Percentiles rank a stretch among this genome's conserved stretches.
phyloP scores from a whole-genome alignment of 345 rosid genomes.

The Kernera saxatilis region DNA sequence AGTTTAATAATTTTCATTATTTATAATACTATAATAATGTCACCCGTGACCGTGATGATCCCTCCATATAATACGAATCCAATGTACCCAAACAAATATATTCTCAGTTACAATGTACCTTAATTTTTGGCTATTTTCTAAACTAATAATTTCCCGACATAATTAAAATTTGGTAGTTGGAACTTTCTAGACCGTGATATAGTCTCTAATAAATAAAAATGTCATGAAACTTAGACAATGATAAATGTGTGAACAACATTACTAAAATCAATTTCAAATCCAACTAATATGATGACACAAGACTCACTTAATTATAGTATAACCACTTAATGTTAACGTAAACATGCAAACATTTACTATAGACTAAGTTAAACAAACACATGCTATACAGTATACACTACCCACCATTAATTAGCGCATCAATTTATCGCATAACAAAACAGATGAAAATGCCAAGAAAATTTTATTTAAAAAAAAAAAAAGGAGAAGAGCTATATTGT shows the following conservation, averaged over 20 bases:
- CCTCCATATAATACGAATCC: not conserved
- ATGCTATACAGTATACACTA: not conserved
- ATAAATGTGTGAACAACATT: not conserved
- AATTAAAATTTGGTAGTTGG: not conserved
- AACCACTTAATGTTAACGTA: not conserved
- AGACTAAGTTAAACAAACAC: no score
- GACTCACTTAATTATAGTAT: no score
- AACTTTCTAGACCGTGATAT: not conserved
- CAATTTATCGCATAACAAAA: not conserved
- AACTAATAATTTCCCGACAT: not conserved
- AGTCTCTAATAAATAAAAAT: not conserved
- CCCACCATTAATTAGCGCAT: not conserved
- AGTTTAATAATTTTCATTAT: not conserved
- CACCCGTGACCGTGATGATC: not conserved
- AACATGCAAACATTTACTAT: no score
- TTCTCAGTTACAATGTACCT: not conserved
- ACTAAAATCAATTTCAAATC: not conserved
- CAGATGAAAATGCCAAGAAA: not conserved
- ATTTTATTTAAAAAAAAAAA: not conserved
- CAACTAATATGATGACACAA: no score
- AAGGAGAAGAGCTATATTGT: not conserved
- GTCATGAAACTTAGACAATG: not conserved
- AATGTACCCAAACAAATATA: not conserved
- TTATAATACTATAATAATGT: not conserved
- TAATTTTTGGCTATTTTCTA: not conserved